Evolutionary conservation across 2,329 filamentous ascomycete species (phyloP).

Genomic region (Neofusicoccum laricinum): DNA sequence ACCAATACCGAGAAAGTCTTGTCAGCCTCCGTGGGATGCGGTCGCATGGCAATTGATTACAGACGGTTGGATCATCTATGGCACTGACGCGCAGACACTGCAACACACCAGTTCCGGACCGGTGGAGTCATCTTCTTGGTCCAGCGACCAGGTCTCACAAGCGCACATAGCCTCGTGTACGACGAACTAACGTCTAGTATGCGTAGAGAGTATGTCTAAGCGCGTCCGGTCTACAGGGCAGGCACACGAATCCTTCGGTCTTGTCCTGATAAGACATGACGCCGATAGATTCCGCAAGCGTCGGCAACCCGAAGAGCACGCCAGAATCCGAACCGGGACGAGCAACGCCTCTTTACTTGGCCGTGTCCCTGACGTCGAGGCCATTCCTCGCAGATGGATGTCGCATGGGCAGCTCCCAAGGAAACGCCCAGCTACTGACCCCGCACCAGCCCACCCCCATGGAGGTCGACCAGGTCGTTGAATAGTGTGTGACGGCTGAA

Average conservation of each 20-base stretch:
- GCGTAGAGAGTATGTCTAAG: background rate
- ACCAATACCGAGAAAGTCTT: background rate
- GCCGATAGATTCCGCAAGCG: constrained; percentile 5
- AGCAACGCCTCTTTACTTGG: constrained; percentile 10
- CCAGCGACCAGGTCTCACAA: background rate
- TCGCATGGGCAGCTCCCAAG: background rate
- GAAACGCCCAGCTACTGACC: constrained; percentile 2
- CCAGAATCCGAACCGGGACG: constrained; percentile 3
- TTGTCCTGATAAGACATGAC: background rate
- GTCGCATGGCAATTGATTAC: background rate
- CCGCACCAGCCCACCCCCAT: background rate
- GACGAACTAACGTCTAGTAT: background rate
- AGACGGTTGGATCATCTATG: background rate
- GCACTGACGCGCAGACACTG: background rate
- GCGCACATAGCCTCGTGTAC: background rate
- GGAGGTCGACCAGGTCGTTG: background rate
- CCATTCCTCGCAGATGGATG: background rate
- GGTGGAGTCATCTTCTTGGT: background rate
- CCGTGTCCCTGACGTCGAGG: background rate
- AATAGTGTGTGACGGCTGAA: background rate
- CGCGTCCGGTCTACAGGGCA: background rate
- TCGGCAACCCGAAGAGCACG: background rate
- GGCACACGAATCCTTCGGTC: background rate
- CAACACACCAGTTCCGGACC: background rate
- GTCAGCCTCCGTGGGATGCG: background rate